Percentiles rank a stretch among this genome's conserved stretches.
These are phyloP conservation scores for Colletotrichum orchidophilum DNA, from an alignment of 2,329 filamentous ascomycete genomes.

Conservation along the genomic window DNA sequence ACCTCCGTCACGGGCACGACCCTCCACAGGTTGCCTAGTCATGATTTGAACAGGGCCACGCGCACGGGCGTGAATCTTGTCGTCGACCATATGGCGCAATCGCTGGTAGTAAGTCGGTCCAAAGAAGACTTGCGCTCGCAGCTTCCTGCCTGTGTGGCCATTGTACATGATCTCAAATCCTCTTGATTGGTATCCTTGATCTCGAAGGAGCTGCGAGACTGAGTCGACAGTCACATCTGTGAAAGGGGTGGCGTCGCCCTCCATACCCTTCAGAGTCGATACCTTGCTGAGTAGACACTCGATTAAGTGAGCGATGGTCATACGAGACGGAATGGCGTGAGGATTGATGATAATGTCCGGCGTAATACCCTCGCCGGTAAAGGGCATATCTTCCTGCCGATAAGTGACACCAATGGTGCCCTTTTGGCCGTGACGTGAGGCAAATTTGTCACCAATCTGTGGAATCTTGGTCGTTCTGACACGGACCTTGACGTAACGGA, in stretches of 20 bases:
- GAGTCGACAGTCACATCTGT: conserved; percentile 97
- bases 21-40: conserved; percentile 96
- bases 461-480: conserved; percentile 98
- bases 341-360: conserved; percentile 99
- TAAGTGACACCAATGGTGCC: conserved; percentile 99
- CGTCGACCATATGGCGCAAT: conserved; percentile 98
- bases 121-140: conserved; percentile 94
- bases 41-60: conserved; percentile 97
- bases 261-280: conserved; percentile 89
- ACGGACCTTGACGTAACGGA: conserved; percentile 96
- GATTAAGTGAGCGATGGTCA: conserved; percentile 99
- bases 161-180: conserved; percentile 99
- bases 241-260: conserved; percentile 97
- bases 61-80: conserved; percentile 99
- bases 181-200: conserved; percentile 94
- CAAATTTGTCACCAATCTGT: conserved; percentile 99
- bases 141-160: conserved; percentile 93
- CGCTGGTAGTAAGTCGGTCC: conserved; percentile 99
- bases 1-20: conserved; percentile 97
- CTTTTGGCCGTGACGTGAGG: conserved; percentile 98
- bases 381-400: conserved; percentile 98
- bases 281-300: conserved; percentile 98
- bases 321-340: conserved; percentile 98
- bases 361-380: conserved; percentile 88
- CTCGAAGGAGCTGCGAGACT: conserved; percentile 84